phyloP scores from a whole-genome alignment of 306 rosid genomes.

The Argentina anserina region DNA sequence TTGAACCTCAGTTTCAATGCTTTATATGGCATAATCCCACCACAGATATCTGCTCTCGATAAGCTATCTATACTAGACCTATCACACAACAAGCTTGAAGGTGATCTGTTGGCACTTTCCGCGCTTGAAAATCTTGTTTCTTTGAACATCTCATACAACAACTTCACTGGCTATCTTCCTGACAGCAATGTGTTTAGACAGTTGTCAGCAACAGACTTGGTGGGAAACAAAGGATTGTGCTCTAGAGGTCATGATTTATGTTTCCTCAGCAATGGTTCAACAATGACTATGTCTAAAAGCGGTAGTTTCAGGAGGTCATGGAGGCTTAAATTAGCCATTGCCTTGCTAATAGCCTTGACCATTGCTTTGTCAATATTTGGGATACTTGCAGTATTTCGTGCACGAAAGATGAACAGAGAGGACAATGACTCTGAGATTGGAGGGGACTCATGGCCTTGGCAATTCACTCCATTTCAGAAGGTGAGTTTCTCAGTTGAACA shows the following conservation, averaged over 20 bases:
- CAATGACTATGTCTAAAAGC: constrained; percentile 20
- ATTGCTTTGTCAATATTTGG: constrained; percentile 61
- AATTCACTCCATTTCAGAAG: constrained; percentile 82
- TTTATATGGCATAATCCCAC: constrained; percentile 58
- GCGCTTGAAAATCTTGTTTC: constrained; percentile 75
- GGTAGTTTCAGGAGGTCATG: constrained; percentile 35
- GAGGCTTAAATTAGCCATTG: constrained; percentile 53
- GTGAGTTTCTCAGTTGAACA: constrained; percentile 75
- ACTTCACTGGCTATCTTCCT: constrained; percentile 68
- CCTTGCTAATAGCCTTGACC: constrained; percentile 49
- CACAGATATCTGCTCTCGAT: constrained; percentile 55
- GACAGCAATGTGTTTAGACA: constrained; percentile 71
- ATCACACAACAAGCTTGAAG: constrained; percentile 68
- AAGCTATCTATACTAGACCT: constrained; percentile 72
- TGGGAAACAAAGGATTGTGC: constrained; percentile 71
- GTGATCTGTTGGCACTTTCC: constrained; percentile 56
- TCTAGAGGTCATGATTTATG: constrained; percentile 54
- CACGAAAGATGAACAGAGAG: constrained; percentile 43
- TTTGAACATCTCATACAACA: constrained; percentile 75
- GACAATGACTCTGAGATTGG: constrained; percentile 72
- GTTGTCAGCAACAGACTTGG: constrained; percentile 50
- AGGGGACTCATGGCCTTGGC: constrained; percentile 70
- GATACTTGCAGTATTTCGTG: constrained; percentile 39
- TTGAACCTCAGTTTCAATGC: constrained; percentile 69
- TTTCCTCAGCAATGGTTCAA: constrained; percentile 43